These are phyloP conservation scores for Pleurotus eryngii DNA, from an alignment of 768 basidiomycete species.

Conservation along the genomic window DNA sequence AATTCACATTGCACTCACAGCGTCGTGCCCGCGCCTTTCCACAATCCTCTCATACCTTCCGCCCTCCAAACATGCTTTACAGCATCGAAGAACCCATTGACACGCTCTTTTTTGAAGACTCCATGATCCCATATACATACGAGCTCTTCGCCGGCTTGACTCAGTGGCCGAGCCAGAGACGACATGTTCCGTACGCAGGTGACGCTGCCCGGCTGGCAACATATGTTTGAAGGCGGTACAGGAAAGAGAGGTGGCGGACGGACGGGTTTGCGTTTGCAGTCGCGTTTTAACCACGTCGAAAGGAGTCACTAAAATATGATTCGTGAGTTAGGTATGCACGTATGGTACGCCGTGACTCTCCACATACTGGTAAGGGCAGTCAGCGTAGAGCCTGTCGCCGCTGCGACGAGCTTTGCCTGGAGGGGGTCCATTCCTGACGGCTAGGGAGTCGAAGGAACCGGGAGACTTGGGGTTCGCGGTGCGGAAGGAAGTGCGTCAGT, in stretches of 20 bases:
- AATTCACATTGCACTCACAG: constrained; percentile 50
- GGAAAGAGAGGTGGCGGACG: constrained; percentile 47
- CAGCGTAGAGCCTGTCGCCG: constrained; percentile 73
- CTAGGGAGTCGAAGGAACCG: constrained; percentile 9
- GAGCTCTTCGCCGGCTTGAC: constrained; percentile 47
- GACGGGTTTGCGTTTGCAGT: constrained; percentile 84
- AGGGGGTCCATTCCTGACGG: constrained; percentile 59
- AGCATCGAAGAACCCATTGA: constrained; percentile 85
- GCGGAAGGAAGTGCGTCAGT: not conserved
- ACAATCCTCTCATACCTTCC: constrained; percentile 82
- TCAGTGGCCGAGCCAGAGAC: constrained; percentile 55
- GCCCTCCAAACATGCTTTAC: constrained; percentile 74
- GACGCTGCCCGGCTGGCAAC: constrained; percentile 65
- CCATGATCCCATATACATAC: constrained; percentile 82
- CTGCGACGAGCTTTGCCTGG: constrained; percentile 77
- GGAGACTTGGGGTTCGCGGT: constrained; percentile 7
- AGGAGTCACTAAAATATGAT: constrained; percentile 80
- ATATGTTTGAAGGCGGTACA: constrained; percentile 50
- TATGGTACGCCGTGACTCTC: not conserved
- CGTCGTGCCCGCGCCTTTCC: constrained; percentile 94
- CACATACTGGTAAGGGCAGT: constrained; percentile 79
- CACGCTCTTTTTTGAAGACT: constrained; percentile 63
- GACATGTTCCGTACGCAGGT: constrained; percentile 77
- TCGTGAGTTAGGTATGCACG: not conserved
- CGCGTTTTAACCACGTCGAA: constrained; percentile 98